A percentile compares a stretch with the other conserved stretches of the same genome.
These are phyloP conservation scores for Paramecium pentaurelia DNA, from an alignment of 73 alveolate genomes.

Conservation along the genomic window DNA sequence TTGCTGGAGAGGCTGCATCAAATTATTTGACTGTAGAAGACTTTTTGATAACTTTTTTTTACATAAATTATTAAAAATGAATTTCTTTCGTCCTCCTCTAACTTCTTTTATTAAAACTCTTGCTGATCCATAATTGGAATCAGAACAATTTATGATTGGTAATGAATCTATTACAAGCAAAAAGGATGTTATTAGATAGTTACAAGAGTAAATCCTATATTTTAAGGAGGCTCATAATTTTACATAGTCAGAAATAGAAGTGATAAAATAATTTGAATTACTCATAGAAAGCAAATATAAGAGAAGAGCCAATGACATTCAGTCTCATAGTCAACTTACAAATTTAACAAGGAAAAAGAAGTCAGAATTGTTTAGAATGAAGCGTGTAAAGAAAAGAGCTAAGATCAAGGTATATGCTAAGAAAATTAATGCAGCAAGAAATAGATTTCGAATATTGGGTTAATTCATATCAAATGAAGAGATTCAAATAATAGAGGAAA, in stretches of 20 bases:
- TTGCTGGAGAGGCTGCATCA: slow-evolving; percentile 59
- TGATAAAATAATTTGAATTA: background rate
- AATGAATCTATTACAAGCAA: background rate
- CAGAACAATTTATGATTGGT: background rate
- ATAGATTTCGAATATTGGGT: no score
- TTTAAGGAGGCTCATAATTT: background rate
- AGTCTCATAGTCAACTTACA: background rate
- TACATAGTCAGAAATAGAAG: background rate
- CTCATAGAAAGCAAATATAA: background rate
- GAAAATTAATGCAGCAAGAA: no score
- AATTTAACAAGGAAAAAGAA: background rate
- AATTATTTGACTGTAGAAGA: background rate
- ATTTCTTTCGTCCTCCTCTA: background rate
- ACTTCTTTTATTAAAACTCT: background rate
- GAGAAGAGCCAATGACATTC: background rate
- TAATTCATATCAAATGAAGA: no score
- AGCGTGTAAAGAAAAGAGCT: no score
- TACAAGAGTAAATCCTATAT: background rate
- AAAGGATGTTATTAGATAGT: background rate
- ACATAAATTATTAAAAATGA: background rate
- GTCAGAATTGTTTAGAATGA: no score
- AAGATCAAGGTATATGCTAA: no score
- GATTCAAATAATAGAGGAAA: no score
- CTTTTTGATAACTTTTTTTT: background rate
- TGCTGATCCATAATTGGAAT: background rate